These are phyloP conservation scores for Blastobotrys capitulatus DNA, from an alignment of 1,139 yeast species.

Conservation along the genomic window DNA sequence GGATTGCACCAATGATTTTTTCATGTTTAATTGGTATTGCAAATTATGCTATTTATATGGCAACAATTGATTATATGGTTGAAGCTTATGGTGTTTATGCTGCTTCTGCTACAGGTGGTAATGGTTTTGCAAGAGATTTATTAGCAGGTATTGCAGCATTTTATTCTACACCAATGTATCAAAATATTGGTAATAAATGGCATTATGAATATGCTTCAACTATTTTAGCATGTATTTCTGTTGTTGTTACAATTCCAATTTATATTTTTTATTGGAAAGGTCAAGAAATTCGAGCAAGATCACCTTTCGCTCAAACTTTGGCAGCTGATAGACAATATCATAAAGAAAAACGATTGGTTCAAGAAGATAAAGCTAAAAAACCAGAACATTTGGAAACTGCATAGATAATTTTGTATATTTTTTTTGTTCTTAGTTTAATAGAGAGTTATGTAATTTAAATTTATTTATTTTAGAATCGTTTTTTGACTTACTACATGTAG, in stretches of 20 bases:
- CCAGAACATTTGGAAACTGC: neutral
- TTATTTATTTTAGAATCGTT: no score
- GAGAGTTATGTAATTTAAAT: neutral
- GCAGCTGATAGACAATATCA: constrained; percentile 9
- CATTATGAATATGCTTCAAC: constrained; percentile 37
- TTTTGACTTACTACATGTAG: no score
- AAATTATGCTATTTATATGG: constrained; percentile 37
- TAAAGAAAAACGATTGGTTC: constrained; percentile 1
- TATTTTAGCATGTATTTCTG: constrained; percentile 35
- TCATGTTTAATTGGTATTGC: constrained; percentile 36
- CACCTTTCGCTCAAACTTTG: constrained; percentile 32
- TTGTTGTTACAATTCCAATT: constrained; percentile 27
- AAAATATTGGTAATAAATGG: constrained; percentile 29
- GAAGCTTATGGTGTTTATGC: constrained; percentile 40
- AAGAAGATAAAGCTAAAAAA: neutral
- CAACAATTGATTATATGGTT: constrained; percentile 39
- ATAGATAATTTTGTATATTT: neutral
- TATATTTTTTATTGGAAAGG: constrained; percentile 46
- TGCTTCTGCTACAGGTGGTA: constrained; percentile 41
- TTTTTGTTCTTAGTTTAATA: neutral
- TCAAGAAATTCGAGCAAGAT: constrained; percentile 44
- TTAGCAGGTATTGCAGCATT: constrained; percentile 38
- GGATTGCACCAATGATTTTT: constrained; percentile 40
- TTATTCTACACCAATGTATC: constrained; percentile 36
- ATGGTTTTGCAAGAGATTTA: constrained; percentile 40